Percentiles rank a stretch among this genome's conserved stretches.
Evolutionary conservation across 441 rosid species (phyloP).

Genomic region (Euphorbia corollata): DNA sequence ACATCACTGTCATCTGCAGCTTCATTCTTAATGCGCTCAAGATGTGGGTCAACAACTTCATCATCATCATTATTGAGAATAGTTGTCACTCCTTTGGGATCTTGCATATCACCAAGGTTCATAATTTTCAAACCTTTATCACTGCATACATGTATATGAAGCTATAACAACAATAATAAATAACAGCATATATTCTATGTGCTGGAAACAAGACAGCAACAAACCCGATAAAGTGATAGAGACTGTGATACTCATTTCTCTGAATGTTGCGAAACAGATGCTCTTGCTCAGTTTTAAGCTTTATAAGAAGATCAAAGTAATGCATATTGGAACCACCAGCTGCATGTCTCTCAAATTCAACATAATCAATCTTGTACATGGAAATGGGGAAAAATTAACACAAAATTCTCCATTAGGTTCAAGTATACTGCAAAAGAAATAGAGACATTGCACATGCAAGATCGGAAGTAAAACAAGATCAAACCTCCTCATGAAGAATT

Average conservation of each 20-base stretch:
- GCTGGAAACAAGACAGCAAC: conserved; percentile 17
- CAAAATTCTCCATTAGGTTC: not conserved
- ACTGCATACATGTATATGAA: conserved; percentile 35
- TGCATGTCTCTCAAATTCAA: conserved; percentile 97
- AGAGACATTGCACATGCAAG: not conserved
- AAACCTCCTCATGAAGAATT: conserved; percentile 94
- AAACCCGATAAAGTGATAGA: conserved; percentile 78
- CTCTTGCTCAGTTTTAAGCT: conserved; percentile 88
- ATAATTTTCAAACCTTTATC: conserved; percentile 81
- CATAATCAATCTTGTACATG: conserved; percentile 64
- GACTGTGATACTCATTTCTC: conserved; percentile 90
- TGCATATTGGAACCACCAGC: conserved; percentile 99
- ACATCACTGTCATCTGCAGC: conserved; percentile 93
- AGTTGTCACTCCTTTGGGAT: conserved; percentile 61
- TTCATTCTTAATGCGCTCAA: conserved; percentile 72
- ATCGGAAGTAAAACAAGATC: conserved; percentile 5
- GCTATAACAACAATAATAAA: conserved; percentile 4
- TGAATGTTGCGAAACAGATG: conserved; percentile 92
- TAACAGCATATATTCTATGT: conserved; percentile 4
- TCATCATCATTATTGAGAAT: conserved; percentile 68
- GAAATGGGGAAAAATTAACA: conserved; percentile 13
- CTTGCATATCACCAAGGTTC: conserved; percentile 65
- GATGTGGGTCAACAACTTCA: conserved; percentile 90
- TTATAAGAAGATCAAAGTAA: conserved; percentile 91
- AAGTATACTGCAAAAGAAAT: not conserved